Percentiles rank a stretch among this genome's conserved stretches.
phyloP scores from a whole-genome alignment of 2,329 filamentous ascomycete genomes.

The Aspergillus niger region DNA sequence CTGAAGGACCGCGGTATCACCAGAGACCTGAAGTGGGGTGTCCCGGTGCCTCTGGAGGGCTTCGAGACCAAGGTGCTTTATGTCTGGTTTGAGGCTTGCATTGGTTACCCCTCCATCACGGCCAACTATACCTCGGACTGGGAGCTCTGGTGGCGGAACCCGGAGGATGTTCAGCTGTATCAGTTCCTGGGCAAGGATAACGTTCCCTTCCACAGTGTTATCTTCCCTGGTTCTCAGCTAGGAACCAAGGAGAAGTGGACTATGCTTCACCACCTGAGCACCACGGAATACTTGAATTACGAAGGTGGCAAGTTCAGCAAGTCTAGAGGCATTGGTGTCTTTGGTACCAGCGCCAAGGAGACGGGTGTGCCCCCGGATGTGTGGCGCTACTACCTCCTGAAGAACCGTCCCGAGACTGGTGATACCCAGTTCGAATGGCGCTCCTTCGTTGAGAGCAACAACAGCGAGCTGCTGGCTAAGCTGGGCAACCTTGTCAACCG shows the following conservation, averaged over 20 bases:
- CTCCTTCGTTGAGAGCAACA: slow-evolving; percentile 80
- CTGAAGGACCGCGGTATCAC: slow-evolving; percentile 87
- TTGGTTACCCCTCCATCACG: slow-evolving; percentile 94
- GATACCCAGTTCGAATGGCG: slow-evolving; percentile 92
- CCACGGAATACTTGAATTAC: slow-evolving; percentile 87
- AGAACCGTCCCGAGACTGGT: slow-evolving; percentile 78
- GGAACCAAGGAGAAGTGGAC: slow-evolving; percentile 87
- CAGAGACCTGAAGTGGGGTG: slow-evolving; percentile 89
- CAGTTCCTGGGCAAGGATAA: slow-evolving; percentile 97
- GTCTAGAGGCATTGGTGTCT: slow-evolving; percentile 84
- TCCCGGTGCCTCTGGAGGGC: slow-evolving; percentile 59
- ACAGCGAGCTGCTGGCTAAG: slow-evolving; percentile 79
- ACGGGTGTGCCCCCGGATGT: slow-evolving; percentile 83
- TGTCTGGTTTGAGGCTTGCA: slow-evolving; percentile 90
- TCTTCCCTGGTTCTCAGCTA: slow-evolving; percentile 85
- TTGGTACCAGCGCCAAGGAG: slow-evolving; percentile 84
- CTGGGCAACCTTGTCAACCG: slow-evolving; percentile 73
- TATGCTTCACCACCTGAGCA: slow-evolving; percentile 82
- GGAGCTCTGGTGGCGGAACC: slow-evolving; percentile 94
- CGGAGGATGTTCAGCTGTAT: slow-evolving; percentile 82
- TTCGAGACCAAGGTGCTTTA: slow-evolving; percentile 83
- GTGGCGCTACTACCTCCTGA: slow-evolving; percentile 91
- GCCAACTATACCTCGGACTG: slow-evolving; percentile 84
- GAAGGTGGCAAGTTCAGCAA: slow-evolving; percentile 92
- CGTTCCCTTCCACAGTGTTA: slow-evolving; percentile 83